phyloP scores from a whole-genome alignment of 1,139 yeast genomes.

The Meyerozyma smithsonii region DNA sequence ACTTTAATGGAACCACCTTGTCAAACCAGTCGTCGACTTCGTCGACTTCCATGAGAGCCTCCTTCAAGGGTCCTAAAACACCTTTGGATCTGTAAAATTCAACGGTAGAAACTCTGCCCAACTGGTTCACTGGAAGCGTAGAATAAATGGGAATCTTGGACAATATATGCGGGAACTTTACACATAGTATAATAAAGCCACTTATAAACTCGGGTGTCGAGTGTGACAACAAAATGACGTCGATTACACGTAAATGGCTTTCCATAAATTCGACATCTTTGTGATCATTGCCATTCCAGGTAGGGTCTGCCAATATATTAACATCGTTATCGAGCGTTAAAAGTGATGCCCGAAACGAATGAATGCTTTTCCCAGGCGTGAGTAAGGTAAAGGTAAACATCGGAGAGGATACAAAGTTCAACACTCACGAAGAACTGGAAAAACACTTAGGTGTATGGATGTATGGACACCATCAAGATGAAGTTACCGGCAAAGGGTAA shows the following conservation, averaged over 20 bases:
- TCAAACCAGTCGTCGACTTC: constrained; percentile 83
- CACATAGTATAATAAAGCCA: constrained; percentile 67
- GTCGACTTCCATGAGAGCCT: constrained; percentile 57
- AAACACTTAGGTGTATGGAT: background rate
- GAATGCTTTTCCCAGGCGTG: constrained; percentile 26
- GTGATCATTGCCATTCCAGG: constrained; percentile 56
- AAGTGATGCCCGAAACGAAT: constrained; percentile 38
- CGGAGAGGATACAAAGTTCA: background rate
- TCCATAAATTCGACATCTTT: constrained; percentile 40
- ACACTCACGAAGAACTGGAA: background rate
- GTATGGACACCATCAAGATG: no score
- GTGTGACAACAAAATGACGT: constrained; percentile 75
- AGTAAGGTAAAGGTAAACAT: constrained; percentile 42
- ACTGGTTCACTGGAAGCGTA: constrained; percentile 80
- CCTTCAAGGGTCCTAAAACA: constrained; percentile 65
- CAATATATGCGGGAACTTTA: constrained; percentile 55
- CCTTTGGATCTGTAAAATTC: constrained; percentile 76
- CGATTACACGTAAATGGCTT: constrained; percentile 46
- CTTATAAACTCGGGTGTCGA: constrained; percentile 79
- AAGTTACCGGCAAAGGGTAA: background rate
- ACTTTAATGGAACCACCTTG: constrained; percentile 62
- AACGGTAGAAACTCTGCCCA: constrained; percentile 81
- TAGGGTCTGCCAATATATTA: constrained; percentile 63
- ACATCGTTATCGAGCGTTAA: constrained; percentile 43
- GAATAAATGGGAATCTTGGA: constrained; percentile 73